Percentiles rank a stretch among this genome's conserved stretches.
These are phyloP conservation scores for Funneliformis geosporum DNA, from an alignment of 192 early-diverging fungal genomes.

Conservation along the genomic window DNA sequence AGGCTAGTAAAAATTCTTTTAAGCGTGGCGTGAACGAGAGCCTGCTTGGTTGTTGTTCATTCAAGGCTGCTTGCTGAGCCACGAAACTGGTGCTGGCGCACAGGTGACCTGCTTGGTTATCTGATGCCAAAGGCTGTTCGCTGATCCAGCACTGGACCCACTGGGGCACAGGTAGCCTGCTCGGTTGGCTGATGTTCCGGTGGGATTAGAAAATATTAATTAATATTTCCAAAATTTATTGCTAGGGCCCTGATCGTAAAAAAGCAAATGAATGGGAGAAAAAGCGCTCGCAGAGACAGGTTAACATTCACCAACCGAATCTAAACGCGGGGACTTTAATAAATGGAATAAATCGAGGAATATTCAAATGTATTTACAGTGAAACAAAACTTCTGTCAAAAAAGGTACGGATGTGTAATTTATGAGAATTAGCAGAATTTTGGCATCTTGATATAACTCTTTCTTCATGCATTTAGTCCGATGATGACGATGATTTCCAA, in stretches of 20 bases:
- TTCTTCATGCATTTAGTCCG: neutral
- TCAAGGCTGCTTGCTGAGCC: conserved; percentile 25
- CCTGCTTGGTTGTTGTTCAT: conserved; percentile 21
- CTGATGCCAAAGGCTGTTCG: conserved; percentile 19
- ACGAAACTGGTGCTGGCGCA: conserved; percentile 31
- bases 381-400: neutral
- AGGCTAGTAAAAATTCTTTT: too few species aligned
- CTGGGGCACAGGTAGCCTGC: conserved; percentile 3
- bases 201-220: conserved; percentile 14
- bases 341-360: neutral
- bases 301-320: conserved; percentile 11
- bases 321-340: neutral
- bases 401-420: too few species aligned
- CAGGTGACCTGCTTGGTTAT: conserved; percentile 24
- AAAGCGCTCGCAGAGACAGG: neutral
- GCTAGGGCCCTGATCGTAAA: conserved; percentile 13
- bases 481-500: conserved; percentile 6
- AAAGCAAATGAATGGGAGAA: conserved; percentile 24
- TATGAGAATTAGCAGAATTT: neutral
- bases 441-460: neutral
- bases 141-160: conserved; percentile 28
- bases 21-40: neutral
- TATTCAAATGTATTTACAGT: neutral
- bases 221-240: conserved; percentile 1
- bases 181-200: conserved; percentile 3